Conservation (phyloP, 441 rosid species). For the Manihot esculenta region DNA sequence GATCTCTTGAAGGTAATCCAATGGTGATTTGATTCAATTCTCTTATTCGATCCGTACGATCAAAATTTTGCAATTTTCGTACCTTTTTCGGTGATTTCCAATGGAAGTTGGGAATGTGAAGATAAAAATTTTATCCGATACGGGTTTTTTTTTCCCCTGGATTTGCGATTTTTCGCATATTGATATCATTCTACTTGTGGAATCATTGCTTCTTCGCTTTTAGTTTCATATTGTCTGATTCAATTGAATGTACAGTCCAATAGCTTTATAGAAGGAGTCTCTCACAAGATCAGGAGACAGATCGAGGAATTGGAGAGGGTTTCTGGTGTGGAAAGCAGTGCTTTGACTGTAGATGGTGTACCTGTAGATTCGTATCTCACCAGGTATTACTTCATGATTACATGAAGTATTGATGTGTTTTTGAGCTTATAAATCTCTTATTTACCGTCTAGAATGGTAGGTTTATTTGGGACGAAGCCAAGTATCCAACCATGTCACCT, state of each 20-base stretch:
- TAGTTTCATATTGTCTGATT: constrained; percentile 6
- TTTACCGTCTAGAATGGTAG: constrained; percentile 34
- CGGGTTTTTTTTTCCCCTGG: background rate
- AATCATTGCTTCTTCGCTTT: background rate
- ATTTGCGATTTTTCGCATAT: background rate
- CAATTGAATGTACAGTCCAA: constrained; percentile 58
- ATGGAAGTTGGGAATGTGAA: background rate
- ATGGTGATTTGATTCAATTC: background rate
- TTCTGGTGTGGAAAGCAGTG: constrained; percentile 76
- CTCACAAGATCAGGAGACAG: constrained; percentile 96
- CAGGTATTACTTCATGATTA: constrained; percentile 41
- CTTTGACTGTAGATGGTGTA: constrained; percentile 87
- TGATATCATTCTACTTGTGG: background rate
- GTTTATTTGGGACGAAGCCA: constrained; percentile 97
- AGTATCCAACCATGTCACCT: constrained; percentile 92
- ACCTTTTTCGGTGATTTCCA: background rate
- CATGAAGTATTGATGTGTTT: background rate
- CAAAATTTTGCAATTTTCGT: background rate
- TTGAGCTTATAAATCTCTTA: background rate
- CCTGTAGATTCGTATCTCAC: constrained; percentile 98
- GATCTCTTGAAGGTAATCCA: constrained; percentile 79
- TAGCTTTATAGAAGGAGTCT: constrained; percentile 85
- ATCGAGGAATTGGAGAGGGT: constrained; percentile 94
- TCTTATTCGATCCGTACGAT: background rate
- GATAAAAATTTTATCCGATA: background rate